Conservation (phyloP, 305 asterid genomes). For the Fraxinus angustifolia region DNA sequence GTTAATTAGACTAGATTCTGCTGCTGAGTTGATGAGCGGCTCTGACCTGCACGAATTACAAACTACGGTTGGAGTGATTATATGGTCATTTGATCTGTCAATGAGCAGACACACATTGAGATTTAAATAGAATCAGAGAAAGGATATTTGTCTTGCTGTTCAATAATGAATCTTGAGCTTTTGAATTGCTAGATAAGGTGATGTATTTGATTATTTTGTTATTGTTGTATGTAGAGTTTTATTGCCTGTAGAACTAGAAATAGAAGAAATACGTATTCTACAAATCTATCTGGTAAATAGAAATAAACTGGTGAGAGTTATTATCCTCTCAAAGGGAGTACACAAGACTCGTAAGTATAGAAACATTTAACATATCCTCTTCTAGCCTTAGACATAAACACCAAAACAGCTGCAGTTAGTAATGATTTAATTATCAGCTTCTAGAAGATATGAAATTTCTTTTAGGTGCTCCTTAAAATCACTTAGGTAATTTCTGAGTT, state of each 20-base stretch:
- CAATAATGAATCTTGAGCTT: neutral
- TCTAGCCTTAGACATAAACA: neutral
- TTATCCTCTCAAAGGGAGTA: neutral
- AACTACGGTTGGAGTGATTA: neutral
- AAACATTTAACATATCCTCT: neutral
- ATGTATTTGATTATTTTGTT: neutral
- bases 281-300: neutral
- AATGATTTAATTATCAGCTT: neutral
- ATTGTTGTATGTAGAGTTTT: neutral
- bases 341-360: neutral
- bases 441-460: neutral
- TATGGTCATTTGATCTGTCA: neutral
- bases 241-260: neutral
- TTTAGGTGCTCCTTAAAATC: neutral
- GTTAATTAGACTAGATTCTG: neutral
- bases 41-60: neutral
- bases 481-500: neutral
- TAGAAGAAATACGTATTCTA: neutral
- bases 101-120: neutral
- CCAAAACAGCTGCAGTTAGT: neutral
- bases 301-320: neutral
- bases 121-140: neutral
- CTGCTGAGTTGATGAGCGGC: neutral
- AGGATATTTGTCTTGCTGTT: neutral
- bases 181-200: neutral